Conservation (phyloP, 2,329 filamentous ascomycete species). For the Pseudopithomyces chartarum region DNA sequence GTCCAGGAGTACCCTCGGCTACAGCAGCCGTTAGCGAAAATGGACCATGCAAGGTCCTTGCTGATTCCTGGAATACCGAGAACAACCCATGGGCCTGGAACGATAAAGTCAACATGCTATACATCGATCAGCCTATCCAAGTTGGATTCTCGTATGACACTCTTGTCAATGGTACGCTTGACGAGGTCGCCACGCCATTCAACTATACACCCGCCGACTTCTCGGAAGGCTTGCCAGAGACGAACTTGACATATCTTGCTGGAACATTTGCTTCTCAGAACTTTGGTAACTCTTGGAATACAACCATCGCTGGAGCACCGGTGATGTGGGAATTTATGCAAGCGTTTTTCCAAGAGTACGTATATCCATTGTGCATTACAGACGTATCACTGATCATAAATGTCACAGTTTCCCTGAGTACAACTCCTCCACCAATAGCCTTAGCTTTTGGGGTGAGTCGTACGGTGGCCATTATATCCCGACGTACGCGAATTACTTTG, state of each 20-base stretch:
- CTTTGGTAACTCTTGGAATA: constrained; percentile 12
- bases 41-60: constrained; percentile 58
- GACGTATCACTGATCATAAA: constrained; percentile 2
- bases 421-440: constrained; percentile 58
- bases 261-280: constrained; percentile 56
- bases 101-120: constrained; percentile 60
- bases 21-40: constrained; percentile 50
- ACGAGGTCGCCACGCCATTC: constrained; percentile 5
- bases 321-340: constrained; percentile 19
- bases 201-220: constrained; percentile 19
- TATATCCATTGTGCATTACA: not conserved
- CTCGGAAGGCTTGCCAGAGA: constrained; percentile 38
- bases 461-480: constrained; percentile 63
- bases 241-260: constrained; percentile 57
- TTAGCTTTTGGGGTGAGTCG: constrained; percentile 53
- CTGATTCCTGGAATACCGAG: constrained; percentile 52
- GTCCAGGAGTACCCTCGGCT: constrained; percentile 51
- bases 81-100: constrained; percentile 65
- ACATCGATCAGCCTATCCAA: constrained; percentile 66
- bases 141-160: constrained; percentile 59
- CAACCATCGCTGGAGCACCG: constrained; percentile 13
- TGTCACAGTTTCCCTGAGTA: constrained; percentile 59
- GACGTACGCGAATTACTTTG: constrained; percentile 59
- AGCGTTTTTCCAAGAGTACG: constrained; percentile 15
- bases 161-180: constrained; percentile 18